Evolutionary conservation across 2,329 filamentous ascomycete species (phyloP).

Genomic region (Cordyceps cateniannulata): DNA sequence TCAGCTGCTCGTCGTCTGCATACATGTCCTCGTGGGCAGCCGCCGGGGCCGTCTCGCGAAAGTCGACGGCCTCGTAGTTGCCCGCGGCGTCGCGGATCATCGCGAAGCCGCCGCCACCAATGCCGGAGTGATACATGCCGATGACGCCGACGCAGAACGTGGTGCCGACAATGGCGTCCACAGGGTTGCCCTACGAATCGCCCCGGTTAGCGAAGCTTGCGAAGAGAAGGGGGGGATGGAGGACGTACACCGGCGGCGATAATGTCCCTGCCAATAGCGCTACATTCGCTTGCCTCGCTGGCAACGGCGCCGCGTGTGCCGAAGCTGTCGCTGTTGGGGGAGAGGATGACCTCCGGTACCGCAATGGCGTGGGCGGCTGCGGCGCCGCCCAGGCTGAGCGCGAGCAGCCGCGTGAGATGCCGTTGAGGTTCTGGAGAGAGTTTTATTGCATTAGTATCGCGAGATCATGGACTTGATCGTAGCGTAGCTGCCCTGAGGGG

Average conservation of each 20-base stretch:
- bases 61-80: conserved; percentile 82
- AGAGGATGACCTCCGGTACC: conserved; percentile 20
- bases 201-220: background rate
- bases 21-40: conserved; percentile 84
- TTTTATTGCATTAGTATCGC: background rate
- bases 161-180: conserved; percentile 68
- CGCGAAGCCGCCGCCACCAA: conserved; percentile 89
- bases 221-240: background rate
- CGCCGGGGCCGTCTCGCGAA: conserved; percentile 79
- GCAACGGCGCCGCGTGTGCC: conserved; percentile 57
- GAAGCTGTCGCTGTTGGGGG: conserved; percentile 4
- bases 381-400: background rate
- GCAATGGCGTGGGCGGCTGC: background rate
- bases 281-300: conserved; percentile 64
- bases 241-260: conserved; percentile 44
- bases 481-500: too few relatives aligned
- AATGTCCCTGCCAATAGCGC: conserved; percentile 59
- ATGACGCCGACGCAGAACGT: conserved; percentile 70
- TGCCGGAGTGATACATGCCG: conserved; percentile 72
- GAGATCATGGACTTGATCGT: too few relatives aligned
- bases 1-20: conserved; percentile 58
- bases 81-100: conserved; percentile 67
- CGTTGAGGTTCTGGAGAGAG: background rate
- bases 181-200: conserved; percentile 62
- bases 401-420: background rate